A percentile compares a stretch with the other conserved stretches of the same genome.
Conservation (phyloP, 2,329 filamentous ascomycete species). For the Tolypocladium tundrense region DNA sequence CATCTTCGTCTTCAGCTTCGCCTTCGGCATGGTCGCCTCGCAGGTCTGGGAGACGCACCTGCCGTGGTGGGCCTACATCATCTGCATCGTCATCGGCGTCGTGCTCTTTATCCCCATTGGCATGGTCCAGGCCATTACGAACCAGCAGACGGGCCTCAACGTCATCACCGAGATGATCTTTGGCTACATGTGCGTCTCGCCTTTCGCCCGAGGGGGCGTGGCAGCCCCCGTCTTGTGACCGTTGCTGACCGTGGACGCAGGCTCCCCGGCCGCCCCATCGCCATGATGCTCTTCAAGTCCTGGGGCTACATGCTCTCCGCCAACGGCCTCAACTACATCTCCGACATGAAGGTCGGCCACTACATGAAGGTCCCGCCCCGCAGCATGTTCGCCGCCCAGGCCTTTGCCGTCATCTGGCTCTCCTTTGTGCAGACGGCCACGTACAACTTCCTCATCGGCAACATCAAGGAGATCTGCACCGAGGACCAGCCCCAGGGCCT, state of each 20-base stretch:
- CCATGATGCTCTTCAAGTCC: conserved; percentile 37
- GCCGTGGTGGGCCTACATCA: conserved; percentile 29
- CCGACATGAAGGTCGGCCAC: conserved; percentile 38
- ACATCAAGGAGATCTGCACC: conserved; percentile 42
- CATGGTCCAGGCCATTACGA: conserved; percentile 34
- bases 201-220: too few relatives aligned
- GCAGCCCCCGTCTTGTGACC: too few relatives aligned
- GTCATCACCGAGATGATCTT: conserved; percentile 36
- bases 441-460: conserved; percentile 26
- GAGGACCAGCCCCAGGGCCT: conserved; percentile 35
- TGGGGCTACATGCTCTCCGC: conserved; percentile 32
- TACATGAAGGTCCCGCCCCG: conserved; percentile 42
- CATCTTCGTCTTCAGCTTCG: conserved; percentile 35
- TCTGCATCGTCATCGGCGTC: conserved; percentile 25
- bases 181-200: conserved; percentile 26
- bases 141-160: conserved; percentile 33
- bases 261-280: conserved; percentile 31
- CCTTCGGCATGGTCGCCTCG: conserved; percentile 25
- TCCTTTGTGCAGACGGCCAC: conserved; percentile 22
- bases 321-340: conserved; percentile 32
- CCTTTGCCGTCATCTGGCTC: conserved; percentile 24
- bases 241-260: background rate
- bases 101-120: conserved; percentile 29
- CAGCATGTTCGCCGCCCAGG: conserved; percentile 32
- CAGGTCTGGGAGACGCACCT: conserved; percentile 26